Conservation (phyloP, 2,329 filamentous ascomycete genomes). For the Fusarium piperis region DNA sequence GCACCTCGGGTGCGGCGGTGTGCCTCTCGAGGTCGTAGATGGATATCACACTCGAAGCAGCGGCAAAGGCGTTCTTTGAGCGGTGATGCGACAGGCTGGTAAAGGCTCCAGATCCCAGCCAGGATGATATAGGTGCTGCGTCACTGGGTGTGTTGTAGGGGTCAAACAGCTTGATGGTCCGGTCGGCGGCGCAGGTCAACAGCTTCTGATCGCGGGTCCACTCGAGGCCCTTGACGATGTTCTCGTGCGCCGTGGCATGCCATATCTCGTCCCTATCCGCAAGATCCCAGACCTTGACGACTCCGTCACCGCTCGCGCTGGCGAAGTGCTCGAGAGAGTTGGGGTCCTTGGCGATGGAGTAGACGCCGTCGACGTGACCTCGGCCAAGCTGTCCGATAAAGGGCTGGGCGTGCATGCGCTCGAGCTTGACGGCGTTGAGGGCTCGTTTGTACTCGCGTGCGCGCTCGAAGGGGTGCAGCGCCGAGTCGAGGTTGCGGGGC, state of each 20-base stretch:
- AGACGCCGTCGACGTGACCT: conserved; percentile 90
- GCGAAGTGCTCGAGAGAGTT: conserved; percentile 78
- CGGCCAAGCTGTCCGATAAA: conserved; percentile 88
- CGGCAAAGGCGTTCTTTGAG: conserved; percentile 80
- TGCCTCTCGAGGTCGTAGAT: conserved; percentile 89
- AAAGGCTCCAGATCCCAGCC: conserved; percentile 84
- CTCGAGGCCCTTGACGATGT: conserved; percentile 89
- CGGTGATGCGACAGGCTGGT: conserved; percentile 87
- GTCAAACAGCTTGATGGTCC: conserved; percentile 89
- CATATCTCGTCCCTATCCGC: conserved; percentile 77
- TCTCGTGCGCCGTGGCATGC: conserved; percentile 86
- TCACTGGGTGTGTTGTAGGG: conserved; percentile 79
- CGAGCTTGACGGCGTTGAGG: conserved; percentile 85
- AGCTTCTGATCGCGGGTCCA: conserved; percentile 90
- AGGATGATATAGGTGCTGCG: conserved; percentile 81
- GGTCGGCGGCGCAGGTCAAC: conserved; percentile 86
- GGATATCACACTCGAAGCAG: conserved; percentile 78
- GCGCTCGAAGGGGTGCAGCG: conserved; percentile 89
- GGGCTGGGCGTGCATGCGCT: conserved; percentile 82
- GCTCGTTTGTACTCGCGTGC: conserved; percentile 75
- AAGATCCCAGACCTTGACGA: conserved; percentile 92
- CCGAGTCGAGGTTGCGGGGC: conserved; percentile 81
- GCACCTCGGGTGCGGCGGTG: conserved; percentile 81
- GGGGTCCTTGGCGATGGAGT: conserved; percentile 83
- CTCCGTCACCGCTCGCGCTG: conserved; percentile 88